Evolutionary conservation across 495 filamentous ascomycete species (phyloP), one percentile per base, ranked within the genome.

Genomic region (Aspergillus funiculosus): DNA sequence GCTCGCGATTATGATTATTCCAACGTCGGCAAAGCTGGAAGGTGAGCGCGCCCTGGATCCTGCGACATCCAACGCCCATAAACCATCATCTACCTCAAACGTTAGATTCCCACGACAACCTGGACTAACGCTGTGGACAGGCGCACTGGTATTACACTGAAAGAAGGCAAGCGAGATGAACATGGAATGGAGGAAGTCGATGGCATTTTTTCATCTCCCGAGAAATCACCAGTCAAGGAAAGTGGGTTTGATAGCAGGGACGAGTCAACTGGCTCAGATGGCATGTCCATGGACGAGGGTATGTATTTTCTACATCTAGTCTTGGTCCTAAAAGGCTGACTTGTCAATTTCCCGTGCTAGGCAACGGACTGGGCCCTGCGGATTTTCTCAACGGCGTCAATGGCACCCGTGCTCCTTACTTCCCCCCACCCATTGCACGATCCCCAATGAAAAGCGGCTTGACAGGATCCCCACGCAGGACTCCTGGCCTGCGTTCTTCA

Each of bases 131-230:
- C 30, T 38, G 30, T 19, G 35, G 22, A 44, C 52, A 85, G 81
- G 54, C 76, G 91, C 76, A 98, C 92, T 6, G 92, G 92, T 17
- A 73, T 94, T 22, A 85, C 80, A 1, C 63, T 98, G 20, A 76
- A 79, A 58, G 88, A 96, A 64, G 87, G 87, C 29, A 67, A 84
- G 40, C 83, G 88, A 66, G 89, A 97, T 67, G 92, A 89, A 59
- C 71, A 94, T 74, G 92, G 94, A 62, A 77, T 98, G 66, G 89
- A 97, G 62, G 80, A 81, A 25, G 74, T 95, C 41, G 84, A 87
- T 18, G 76, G 75, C 37, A 79, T 95, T 52, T 97, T 95, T 64
- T 95, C 89, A 3, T 95, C 91, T 8, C 90, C 91, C 21, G 79
- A 75, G 43, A 86, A 83, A 48, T 71, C 79, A 13, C 69, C 72